Evolutionary conservation across 768 basidiomycete species (phyloP), one percentile per base, ranked within the genome.

Genomic region (Pilatotrama ljubarskyi): DNA sequence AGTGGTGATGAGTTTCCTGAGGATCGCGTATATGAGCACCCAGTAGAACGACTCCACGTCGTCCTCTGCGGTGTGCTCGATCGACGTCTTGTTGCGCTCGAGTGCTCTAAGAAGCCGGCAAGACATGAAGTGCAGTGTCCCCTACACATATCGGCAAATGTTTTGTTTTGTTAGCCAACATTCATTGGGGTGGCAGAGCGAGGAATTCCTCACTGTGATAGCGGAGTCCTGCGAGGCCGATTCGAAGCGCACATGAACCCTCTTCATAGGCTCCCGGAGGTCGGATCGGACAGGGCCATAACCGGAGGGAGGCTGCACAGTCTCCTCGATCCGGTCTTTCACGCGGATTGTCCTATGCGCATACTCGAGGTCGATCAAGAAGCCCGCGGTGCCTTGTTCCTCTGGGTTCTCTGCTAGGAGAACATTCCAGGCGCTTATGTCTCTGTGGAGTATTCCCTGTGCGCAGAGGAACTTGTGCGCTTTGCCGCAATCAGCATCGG

Each of bases 371-470:
- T 74, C 75, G n/a, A 64, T 74, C 50, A 75, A 20, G 40, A 72
- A 75, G 0, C 72, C 74, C 35, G 59, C 44, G 3, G 17, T 2
- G 47, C 60, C 42, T 55, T 53, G 17, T 54, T 58, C 10, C n/a
- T 37, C 20, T 18, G 51, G 2, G 62, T 62, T 29, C 10, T 13
- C 35, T 15, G 55, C n/a, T 2, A 76, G 70, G 17, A 76, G 67
- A 7, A 77, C 64, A 46, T 75, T 75, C 11, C 74, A 73, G 24
- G 69, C 68, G 58, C 72, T 76, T 46, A 76, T 61, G 46, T 76
- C 72, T 3, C 72, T 63, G 40, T 75, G 74, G 1, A 75, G 50
- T 38, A 77, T 66, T 0, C 68, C 69, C 9, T 68, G 62, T 25
- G 65, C 51, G 37, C 42, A 59, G 36, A 69, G 58, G 41, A 58